Percentiles rank a stretch among this genome's conserved stretches.
These are phyloP conservation scores for Artemisia annua DNA, from an alignment of 129 eudicot genomes.

Conservation along the genomic window DNA sequence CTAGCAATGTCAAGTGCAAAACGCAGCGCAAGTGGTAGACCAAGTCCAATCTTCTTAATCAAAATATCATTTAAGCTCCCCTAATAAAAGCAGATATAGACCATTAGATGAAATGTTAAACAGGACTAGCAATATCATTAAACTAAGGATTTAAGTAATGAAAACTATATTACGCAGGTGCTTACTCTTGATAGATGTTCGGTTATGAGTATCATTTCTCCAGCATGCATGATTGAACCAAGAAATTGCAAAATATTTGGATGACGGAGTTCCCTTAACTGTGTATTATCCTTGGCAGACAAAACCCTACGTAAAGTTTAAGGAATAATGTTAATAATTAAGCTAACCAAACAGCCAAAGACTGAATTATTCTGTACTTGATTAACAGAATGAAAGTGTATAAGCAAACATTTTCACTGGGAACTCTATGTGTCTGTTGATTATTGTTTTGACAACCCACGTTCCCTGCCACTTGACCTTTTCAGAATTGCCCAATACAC, in stretches of 20 bases:
- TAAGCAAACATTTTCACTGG: slow-evolving; percentile 55
- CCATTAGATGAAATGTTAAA: neutral
- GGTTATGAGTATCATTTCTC: slow-evolving; percentile 66
- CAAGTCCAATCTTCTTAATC: slow-evolving; percentile 45
- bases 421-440: slow-evolving; percentile 52
- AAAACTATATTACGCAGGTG: neutral
- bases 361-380: too few species aligned
- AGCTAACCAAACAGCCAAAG: neutral
- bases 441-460: slow-evolving; percentile 69
- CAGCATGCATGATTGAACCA: slow-evolving; percentile 69
- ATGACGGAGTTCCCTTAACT: slow-evolving; percentile 70
- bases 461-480: slow-evolving; percentile 78
- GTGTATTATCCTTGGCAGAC: slow-evolving; percentile 60
- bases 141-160: neutral
- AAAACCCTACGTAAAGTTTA: slow-evolving; percentile 47
- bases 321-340: slow-evolving; percentile 15
- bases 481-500: slow-evolving; percentile 53
- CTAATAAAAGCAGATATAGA: slow-evolving; percentile 31
- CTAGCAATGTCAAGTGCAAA: slow-evolving; percentile 77
- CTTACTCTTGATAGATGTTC: slow-evolving; percentile 66
- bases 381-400: neutral
- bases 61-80: slow-evolving; percentile 65
- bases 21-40: slow-evolving; percentile 56
- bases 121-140: neutral
- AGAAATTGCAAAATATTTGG: slow-evolving; percentile 77